phyloP scores from a whole-genome alignment of 495 filamentous ascomycete species.

The Penicillium turbatum region DNA sequence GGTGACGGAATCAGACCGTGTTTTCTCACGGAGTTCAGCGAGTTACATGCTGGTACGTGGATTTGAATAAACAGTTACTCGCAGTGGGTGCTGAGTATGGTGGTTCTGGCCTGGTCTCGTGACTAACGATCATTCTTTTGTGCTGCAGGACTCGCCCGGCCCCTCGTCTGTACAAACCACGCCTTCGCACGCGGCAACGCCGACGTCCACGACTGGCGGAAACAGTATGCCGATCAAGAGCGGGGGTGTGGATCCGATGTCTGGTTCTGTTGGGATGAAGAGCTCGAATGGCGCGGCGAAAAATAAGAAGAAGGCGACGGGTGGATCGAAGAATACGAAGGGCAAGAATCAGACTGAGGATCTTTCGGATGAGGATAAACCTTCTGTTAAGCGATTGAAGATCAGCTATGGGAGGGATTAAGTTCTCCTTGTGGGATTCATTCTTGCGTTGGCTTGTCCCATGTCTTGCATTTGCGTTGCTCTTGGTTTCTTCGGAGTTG shows the following conservation, averaged over 20 bases:
- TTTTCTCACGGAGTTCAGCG: slow-evolving; percentile 50
- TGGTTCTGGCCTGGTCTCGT: background rate
- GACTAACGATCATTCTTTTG: slow-evolving; percentile 4
- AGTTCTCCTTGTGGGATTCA: background rate
- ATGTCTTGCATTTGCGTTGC: slow-evolving; percentile 8
- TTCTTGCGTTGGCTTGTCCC: background rate
- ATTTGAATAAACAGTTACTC: background rate
- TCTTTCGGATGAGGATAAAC: slow-evolving; percentile 42
- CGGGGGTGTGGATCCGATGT: slow-evolving; percentile 23
- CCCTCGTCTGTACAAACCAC: slow-evolving; percentile 47
- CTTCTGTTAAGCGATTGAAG: slow-evolving; percentile 47
- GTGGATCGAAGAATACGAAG: slow-evolving; percentile 31
- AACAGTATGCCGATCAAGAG: slow-evolving; percentile 26
- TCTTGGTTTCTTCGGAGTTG: slow-evolving; percentile 14
- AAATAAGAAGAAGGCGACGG: slow-evolving; percentile 42
- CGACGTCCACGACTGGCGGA: slow-evolving; percentile 39
- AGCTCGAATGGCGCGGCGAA: slow-evolving; percentile 31
- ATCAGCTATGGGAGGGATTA: slow-evolving; percentile 48
- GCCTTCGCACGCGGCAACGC: slow-evolving; percentile 48
- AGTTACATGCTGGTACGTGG: slow-evolving; percentile 47
- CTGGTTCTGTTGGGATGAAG: slow-evolving; percentile 21
- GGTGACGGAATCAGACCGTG: slow-evolving; percentile 47
- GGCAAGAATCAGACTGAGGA: slow-evolving; percentile 37
- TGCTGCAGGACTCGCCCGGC: slow-evolving; percentile 43
- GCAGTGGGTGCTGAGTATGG: background rate